Evolutionary conservation across 228 moss, liverwort and hornwort species (phyloP).

Genomic region (Sphagnum fallax): DNA sequence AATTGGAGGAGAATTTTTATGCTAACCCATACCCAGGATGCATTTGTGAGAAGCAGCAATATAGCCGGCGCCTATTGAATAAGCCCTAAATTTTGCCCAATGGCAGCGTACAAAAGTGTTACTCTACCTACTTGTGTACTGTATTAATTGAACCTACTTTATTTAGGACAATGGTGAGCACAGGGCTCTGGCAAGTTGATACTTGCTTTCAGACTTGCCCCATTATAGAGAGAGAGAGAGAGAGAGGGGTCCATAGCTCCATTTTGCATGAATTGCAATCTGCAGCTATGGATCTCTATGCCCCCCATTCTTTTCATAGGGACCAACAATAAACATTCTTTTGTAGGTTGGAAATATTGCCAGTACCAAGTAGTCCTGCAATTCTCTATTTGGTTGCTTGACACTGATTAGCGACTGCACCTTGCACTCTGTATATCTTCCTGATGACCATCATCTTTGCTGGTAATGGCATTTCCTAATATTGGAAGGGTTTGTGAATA

Average conservation of each 20-base stretch:
- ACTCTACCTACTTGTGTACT: slow-evolving; percentile 15
- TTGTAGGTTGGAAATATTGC: too few species aligned
- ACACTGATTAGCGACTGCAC: too few species aligned
- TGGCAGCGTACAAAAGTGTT: neutral
- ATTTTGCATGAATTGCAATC: slow-evolving; percentile 23
- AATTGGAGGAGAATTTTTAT: slow-evolving; percentile 69
- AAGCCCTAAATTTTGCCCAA: slow-evolving; percentile 13
- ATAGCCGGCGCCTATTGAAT: slow-evolving; percentile 23
- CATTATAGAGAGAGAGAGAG: neutral
- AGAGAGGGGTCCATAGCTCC: slow-evolving; percentile 12
- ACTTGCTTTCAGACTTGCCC: neutral
- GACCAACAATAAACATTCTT: neutral
- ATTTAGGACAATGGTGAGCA: neutral
- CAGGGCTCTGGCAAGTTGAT: neutral
- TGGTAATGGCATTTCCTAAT: too few species aligned
- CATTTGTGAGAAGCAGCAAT: slow-evolving; percentile 43
- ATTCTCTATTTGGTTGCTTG: too few species aligned
- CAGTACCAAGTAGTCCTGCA: too few species aligned
- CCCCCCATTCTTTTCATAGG: neutral
- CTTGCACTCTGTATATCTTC: too few species aligned
- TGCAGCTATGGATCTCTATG: slow-evolving; percentile 21
- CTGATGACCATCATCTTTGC: too few species aligned
- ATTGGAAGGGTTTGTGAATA: too few species aligned
- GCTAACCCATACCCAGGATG: slow-evolving; percentile 76
- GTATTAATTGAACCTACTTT: slow-evolving; percentile 3